These are phyloP conservation scores for Exophiala xenobiotica DNA, from an alignment of 2,329 filamentous ascomycete genomes.

Conservation along the genomic window DNA sequence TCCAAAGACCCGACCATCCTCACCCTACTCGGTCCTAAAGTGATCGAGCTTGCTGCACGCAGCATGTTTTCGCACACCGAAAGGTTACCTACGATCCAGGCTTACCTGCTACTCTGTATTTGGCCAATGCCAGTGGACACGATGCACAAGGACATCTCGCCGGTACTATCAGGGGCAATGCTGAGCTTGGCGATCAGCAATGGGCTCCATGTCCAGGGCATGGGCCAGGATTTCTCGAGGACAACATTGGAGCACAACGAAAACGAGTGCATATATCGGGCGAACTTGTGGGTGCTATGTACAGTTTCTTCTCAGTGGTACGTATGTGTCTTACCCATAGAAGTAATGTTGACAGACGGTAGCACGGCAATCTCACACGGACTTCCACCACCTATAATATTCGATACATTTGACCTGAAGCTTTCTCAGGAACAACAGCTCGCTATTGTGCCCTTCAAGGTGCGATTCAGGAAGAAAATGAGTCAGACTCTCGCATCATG, in stretches of 20 bases:
- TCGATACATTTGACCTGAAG: constrained; percentile 5
- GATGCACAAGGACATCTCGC: constrained; percentile 2
- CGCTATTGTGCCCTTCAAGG: background rate
- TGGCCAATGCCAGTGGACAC: constrained; percentile 9
- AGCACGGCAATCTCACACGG: constrained; percentile 4
- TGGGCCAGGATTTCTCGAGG: constrained; percentile 18
- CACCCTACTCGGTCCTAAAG: constrained; percentile 41
- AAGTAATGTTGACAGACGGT: background rate
- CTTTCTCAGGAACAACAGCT: background rate
- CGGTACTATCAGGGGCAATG: constrained; percentile 17
- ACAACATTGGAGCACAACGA: constrained; percentile 9
- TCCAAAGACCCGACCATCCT: constrained; percentile 54
- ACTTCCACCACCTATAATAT: constrained; percentile 10
- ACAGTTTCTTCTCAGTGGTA: constrained; percentile 18
- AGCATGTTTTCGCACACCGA: background rate
- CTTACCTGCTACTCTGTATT: constrained; percentile 4
- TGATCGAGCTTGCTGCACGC: constrained; percentile 5
- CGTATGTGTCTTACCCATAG: background rate
- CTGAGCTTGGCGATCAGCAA: constrained; percentile 16
- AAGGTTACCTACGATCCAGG: constrained; percentile 1
- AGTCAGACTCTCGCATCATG: constrained; percentile 7
- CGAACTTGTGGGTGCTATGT: constrained; percentile 19
- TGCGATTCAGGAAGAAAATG: constrained; percentile 10
- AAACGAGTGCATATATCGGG: constrained; percentile 9
- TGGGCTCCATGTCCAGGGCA: constrained; percentile 20